These are phyloP conservation scores for Oidiodendron maius DNA, from an alignment of 495 filamentous ascomycete genomes.

Conservation along the genomic window DNA sequence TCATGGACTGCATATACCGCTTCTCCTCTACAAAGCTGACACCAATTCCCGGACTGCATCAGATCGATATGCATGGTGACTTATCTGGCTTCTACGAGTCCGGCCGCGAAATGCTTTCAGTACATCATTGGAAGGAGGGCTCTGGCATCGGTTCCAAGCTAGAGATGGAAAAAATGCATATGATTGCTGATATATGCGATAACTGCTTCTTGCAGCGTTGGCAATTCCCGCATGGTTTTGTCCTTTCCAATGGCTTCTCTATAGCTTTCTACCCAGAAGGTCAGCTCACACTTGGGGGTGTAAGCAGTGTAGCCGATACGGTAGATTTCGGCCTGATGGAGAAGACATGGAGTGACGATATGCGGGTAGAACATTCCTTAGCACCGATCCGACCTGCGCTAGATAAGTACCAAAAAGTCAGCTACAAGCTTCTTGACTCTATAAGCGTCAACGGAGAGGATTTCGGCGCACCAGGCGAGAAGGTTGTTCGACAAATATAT, in stretches of 20 bases:
- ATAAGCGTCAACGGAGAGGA: constrained; percentile 5
- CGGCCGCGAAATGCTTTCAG: constrained; percentile 43
- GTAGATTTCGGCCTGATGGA: constrained; percentile 19
- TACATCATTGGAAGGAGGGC: constrained; percentile 52
- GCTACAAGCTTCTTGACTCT: constrained; percentile 15
- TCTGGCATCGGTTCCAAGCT: constrained; percentile 37
- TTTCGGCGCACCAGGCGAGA: not conserved
- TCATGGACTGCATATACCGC: constrained; percentile 22
- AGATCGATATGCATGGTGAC: constrained; percentile 43
- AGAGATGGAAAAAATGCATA: constrained; percentile 39
- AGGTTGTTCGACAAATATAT: constrained; percentile 21
- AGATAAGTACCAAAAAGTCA: constrained; percentile 6
- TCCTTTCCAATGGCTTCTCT: constrained; percentile 53
- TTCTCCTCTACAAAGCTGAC: constrained; percentile 16
- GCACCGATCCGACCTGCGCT: constrained; percentile 11
- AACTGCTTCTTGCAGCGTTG: constrained; percentile 52
- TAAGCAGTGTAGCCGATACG: constrained; percentile 3
- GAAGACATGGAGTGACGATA: constrained; percentile 19
- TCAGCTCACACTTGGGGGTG: constrained; percentile 4
- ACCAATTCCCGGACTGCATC: constrained; percentile 25
- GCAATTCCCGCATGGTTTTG: constrained; percentile 47
- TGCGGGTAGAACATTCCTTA: constrained; percentile 16
- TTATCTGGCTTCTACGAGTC: constrained; percentile 51
- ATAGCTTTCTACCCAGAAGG: constrained; percentile 41
- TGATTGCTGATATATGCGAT: constrained; percentile 49